A percentile compares a stretch with the other conserved stretches of the same genome.
phyloP scores from a whole-genome alignment of 2,329 filamentous ascomycete genomes.

The Tolypocladium ovalisporum region DNA sequence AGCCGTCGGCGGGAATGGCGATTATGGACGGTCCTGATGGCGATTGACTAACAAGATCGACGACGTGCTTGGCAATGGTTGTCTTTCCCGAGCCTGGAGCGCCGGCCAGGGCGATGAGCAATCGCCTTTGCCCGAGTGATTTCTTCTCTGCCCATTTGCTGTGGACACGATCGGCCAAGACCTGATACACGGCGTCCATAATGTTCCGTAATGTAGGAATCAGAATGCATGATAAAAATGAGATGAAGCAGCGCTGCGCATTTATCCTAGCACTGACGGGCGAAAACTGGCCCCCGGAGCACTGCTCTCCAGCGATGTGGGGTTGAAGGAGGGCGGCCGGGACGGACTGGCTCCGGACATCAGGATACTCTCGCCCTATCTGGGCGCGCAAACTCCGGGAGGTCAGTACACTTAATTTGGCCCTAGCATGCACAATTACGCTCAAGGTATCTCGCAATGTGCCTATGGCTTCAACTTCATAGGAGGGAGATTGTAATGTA shows the following conservation, averaged over 20 bases:
- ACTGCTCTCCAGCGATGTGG: constrained; percentile 1
- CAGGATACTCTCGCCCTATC: background rate
- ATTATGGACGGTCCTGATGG: constrained; percentile 8
- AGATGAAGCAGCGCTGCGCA: background rate
- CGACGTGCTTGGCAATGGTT: constrained; percentile 9
- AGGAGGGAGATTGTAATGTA: too few species aligned
- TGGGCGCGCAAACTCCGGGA: too few species aligned
- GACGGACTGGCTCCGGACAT: too few species aligned
- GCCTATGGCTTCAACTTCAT: too few species aligned
- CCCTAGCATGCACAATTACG: too few species aligned
- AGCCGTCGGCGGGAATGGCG: constrained; percentile 17
- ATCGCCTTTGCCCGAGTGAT: constrained; percentile 3
- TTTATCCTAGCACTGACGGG: background rate
- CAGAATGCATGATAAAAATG: background rate
- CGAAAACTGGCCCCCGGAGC: background rate
- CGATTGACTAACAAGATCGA: constrained; percentile 4
- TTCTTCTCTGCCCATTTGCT: constrained; percentile 10
- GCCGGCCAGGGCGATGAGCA: constrained; percentile 10
- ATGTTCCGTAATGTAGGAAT: background rate
- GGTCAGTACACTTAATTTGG: too few species aligned
- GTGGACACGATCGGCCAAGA: constrained; percentile 10
- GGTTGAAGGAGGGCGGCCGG: background rate
- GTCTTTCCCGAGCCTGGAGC: constrained; percentile 11
- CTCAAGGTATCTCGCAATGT: too few species aligned
- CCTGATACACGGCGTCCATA: constrained; percentile 15